A percentile compares a stretch with the other conserved stretches of the same genome.
phyloP scores from a whole-genome alignment of 768 basidiomycete genomes.

The Xerocomus spinulosus region DNA sequence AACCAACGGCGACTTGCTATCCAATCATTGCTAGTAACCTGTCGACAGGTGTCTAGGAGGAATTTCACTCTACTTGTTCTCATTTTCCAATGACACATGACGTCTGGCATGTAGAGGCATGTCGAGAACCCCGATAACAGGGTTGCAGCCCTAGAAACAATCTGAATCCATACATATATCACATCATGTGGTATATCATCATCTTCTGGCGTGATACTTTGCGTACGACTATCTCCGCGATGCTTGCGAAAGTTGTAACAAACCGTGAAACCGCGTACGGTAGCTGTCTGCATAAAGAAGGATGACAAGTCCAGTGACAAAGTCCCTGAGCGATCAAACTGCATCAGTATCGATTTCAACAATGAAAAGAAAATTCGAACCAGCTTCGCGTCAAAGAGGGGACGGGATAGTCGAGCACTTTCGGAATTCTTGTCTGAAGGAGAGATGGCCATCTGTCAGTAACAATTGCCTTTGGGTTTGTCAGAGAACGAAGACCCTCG shows the following conservation, averaged over 20 bases:
- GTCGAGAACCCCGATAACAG: too few relatives aligned
- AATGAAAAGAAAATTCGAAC: slow-evolving; percentile 38
- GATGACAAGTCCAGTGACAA: slow-evolving; percentile 45
- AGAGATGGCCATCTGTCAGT: slow-evolving; percentile 81
- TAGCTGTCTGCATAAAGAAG: slow-evolving; percentile 49
- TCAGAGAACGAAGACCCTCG: slow-evolving; percentile 86
- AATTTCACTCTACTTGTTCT: too few relatives aligned
- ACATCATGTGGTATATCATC: too few relatives aligned
- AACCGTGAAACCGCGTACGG: slow-evolving; percentile 38
- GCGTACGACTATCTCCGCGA: slow-evolving; percentile 23
- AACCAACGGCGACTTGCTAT: too few relatives aligned
- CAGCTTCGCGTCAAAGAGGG: slow-evolving; percentile 69
- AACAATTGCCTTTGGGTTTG: slow-evolving; percentile 84
- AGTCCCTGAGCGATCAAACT: slow-evolving; percentile 37
- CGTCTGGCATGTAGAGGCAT: too few relatives aligned
- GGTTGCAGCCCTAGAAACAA: too few relatives aligned
- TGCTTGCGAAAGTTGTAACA: slow-evolving; percentile 38
- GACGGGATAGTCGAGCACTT: slow-evolving; percentile 81
- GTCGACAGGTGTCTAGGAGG: too few relatives aligned
- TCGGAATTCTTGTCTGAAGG: slow-evolving; percentile 82
- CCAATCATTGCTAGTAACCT: too few relatives aligned
- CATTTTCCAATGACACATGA: too few relatives aligned
- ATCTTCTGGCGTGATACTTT: background rate
- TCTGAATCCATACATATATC: too few relatives aligned
- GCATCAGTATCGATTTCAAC: background rate